Conservation (phyloP, 225 moss, liverwort and hornwort species). For the Asterella californica region DNA sequence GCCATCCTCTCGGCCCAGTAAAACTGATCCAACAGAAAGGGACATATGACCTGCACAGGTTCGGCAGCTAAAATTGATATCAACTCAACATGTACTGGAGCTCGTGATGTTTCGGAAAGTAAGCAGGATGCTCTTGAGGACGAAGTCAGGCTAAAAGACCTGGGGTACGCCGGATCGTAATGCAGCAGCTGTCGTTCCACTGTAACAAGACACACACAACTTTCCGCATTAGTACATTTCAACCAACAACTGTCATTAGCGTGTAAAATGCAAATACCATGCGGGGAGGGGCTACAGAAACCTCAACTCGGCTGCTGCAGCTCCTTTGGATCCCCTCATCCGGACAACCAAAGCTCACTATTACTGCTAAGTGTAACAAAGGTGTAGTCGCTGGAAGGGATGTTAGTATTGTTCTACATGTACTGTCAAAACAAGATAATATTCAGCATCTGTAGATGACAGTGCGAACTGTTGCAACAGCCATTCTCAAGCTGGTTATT, state of each 20-base stretch:
- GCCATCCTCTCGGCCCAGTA: slow-evolving; percentile 97
- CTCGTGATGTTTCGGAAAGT: neutral
- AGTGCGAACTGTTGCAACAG: neutral
- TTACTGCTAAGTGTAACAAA: no score
- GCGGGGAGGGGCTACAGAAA: no score
- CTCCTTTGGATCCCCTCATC: no score
- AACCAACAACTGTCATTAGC: neutral
- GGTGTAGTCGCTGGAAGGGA: no score
- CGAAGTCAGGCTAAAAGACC: slow-evolving; percentile 21
- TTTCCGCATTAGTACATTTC: neutral
- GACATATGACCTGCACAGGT: slow-evolving; percentile 61
- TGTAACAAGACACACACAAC: slow-evolving; percentile 27
- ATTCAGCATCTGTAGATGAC: no score
- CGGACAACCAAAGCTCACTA: no score
- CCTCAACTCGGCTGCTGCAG: no score
- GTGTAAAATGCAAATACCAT: no score
- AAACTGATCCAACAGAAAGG: slow-evolving; percentile 83
- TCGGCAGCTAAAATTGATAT: neutral
- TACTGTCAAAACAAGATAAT: no score
- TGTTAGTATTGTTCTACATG: no score
- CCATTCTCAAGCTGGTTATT: neutral
- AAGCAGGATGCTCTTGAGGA: neutral
- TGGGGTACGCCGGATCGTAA: slow-evolving; percentile 71
- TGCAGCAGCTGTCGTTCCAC: slow-evolving; percentile 92
- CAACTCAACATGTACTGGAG: neutral